A percentile compares a stretch with the other conserved stretches of the same genome.
phyloP scores from a whole-genome alignment of 2,329 filamentous ascomycete species.

The Volutella citrinella region DNA sequence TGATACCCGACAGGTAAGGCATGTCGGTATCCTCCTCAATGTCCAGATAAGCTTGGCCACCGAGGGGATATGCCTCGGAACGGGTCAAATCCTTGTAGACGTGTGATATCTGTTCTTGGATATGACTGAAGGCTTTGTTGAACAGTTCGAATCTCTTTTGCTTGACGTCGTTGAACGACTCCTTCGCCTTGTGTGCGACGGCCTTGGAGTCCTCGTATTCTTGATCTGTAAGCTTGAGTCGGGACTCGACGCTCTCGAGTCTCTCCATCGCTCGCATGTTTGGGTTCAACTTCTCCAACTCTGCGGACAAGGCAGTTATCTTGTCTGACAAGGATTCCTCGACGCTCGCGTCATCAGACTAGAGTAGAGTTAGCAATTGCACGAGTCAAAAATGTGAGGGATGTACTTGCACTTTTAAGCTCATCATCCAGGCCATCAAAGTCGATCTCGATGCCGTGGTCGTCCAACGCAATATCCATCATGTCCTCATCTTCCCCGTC shows the following conservation, averaged over 20 bases:
- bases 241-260: conserved; percentile 78
- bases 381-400: no score
- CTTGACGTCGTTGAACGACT: conserved; percentile 81
- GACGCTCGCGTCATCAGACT: conserved; percentile 67
- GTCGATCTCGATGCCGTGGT: conserved; percentile 88
- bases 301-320: conserved; percentile 68
- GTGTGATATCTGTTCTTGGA: conserved; percentile 87
- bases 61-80: conserved; percentile 87
- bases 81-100: conserved; percentile 96
- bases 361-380: no score
- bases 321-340: conserved; percentile 77
- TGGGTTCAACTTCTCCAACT: conserved; percentile 91
- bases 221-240: conserved; percentile 79
- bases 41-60: conserved; percentile 83
- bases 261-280: conserved; percentile 96
- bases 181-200: conserved; percentile 69
- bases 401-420: conserved; percentile 64
- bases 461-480: conserved; percentile 67
- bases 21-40: conserved; percentile 93
- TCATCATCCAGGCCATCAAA: conserved; percentile 81
- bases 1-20: conserved; percentile 92
- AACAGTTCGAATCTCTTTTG: conserved; percentile 84
- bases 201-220: conserved; percentile 85
- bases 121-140: conserved; percentile 92
- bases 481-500: conserved; percentile 65